Conservation (phyloP, 106 monocot genomes). For the Dendrobium huoshanense region DNA sequence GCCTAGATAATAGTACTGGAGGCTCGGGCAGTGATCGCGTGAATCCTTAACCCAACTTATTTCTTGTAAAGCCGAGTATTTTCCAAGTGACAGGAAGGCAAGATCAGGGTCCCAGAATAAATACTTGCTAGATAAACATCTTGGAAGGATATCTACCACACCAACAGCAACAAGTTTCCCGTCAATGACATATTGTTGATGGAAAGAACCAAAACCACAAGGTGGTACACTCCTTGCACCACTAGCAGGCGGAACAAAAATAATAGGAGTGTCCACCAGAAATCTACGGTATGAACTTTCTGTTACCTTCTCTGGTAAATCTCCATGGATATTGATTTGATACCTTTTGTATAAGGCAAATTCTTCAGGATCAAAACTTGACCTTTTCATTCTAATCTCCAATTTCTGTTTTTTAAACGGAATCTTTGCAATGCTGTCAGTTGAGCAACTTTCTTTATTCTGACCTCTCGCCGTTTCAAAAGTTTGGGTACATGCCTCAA, state of each 20-base stretch:
- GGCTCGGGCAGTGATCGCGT: slow-evolving; percentile 29
- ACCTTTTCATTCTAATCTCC: slow-evolving; percentile 68
- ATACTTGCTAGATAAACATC: slow-evolving; percentile 97
- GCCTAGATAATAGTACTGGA: slow-evolving; percentile 93
- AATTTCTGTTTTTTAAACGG: slow-evolving; percentile 45
- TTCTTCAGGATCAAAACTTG: slow-evolving; percentile 88
- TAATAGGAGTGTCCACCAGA: slow-evolving; percentile 80
- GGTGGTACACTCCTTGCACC: slow-evolving; percentile 27
- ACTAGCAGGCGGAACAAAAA: slow-evolving; percentile 40
- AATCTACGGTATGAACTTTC: slow-evolving; percentile 66
- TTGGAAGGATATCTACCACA: slow-evolving; percentile 91
- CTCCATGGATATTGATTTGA: slow-evolving; percentile 83
- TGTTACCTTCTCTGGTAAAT: slow-evolving; percentile 65
- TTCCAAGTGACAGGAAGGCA: slow-evolving; percentile 86
- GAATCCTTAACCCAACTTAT: slow-evolving; percentile 79
- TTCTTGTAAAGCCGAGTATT: slow-evolving; percentile 88
- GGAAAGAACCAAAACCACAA: slow-evolving; percentile 94
- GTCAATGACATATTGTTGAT: slow-evolving; percentile 89
- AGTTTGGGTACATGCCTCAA: slow-evolving; percentile 6
- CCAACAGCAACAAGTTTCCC: slow-evolving; percentile 95
- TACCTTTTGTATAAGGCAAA: slow-evolving; percentile 76
- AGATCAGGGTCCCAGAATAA: slow-evolving; percentile 98
- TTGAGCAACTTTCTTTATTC: slow-evolving; percentile 11
- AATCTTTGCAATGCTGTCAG: slow-evolving; percentile 6
- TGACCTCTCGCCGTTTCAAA: slow-evolving; percentile 4